Conservation (phyloP, 1,139 yeast genomes). For the Yamadazyma spencermartinsiae region DNA sequence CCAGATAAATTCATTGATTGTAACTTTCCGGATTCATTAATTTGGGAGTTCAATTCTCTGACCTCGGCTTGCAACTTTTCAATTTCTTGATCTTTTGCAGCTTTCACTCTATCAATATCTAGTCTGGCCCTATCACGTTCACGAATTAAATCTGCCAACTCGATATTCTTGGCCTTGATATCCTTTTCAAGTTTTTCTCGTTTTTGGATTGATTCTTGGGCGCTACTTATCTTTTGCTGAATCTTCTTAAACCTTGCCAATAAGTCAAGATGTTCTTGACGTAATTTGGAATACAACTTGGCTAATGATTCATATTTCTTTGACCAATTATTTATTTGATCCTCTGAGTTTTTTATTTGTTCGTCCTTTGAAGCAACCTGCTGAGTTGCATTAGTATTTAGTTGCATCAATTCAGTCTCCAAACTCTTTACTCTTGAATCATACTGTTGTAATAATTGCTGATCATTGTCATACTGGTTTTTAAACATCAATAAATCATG, state of each 20-base stretch:
- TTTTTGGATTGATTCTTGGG: slow-evolving; percentile 86
- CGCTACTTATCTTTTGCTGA: slow-evolving; percentile 88
- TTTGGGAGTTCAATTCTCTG: slow-evolving; percentile 59
- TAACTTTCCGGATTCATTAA: slow-evolving; percentile 63
- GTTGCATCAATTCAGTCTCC: slow-evolving; percentile 68
- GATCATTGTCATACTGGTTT: slow-evolving; percentile 87
- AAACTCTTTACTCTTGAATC: slow-evolving; percentile 82
- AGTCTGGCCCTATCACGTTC: slow-evolving; percentile 89
- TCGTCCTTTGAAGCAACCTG: slow-evolving; percentile 81
- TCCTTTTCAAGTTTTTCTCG: slow-evolving; percentile 85
- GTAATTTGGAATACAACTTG: slow-evolving; percentile 82
- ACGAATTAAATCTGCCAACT: slow-evolving; percentile 83
- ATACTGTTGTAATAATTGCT: slow-evolving; percentile 79
- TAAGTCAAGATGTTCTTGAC: slow-evolving; percentile 86
- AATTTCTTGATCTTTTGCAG: slow-evolving; percentile 64
- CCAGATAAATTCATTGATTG: slow-evolving; percentile 67
- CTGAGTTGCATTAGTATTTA: slow-evolving; percentile 67
- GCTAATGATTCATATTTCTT: slow-evolving; percentile 89
- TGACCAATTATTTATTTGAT: slow-evolving; percentile 79
- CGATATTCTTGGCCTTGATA: slow-evolving; percentile 80
- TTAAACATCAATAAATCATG: slow-evolving; percentile 74
- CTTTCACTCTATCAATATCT: slow-evolving; percentile 74
- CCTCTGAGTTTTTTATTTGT: slow-evolving; percentile 65
- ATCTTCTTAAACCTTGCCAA: slow-evolving; percentile 78
- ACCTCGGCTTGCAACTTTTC: slow-evolving; percentile 68